A percentile compares a stretch with the other conserved stretches of the same genome.
phyloP scores from a whole-genome alignment of 495 filamentous ascomycete species.

The Friedmanniomyces simplex region DNA sequence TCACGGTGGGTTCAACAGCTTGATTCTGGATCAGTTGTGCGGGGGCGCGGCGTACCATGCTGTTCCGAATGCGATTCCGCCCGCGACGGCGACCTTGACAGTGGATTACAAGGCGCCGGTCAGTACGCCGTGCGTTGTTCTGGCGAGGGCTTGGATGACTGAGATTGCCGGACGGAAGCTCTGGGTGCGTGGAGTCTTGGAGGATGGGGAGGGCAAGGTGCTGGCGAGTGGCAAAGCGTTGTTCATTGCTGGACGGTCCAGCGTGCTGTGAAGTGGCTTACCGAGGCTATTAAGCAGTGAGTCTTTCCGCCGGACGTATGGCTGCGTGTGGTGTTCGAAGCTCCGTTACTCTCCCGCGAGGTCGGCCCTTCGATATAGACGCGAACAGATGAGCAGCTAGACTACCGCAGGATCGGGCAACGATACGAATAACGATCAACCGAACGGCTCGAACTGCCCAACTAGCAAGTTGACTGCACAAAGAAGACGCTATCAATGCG shows the following conservation, averaged over 20 bases:
- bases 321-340: no score
- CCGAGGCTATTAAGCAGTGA: no score
- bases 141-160: conserved; percentile 17
- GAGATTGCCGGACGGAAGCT: conserved; percentile 17
- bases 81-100: conserved; percentile 18
- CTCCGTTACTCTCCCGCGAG: no score
- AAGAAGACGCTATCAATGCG: no score
- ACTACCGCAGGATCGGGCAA: no score
- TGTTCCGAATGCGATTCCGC: neutral
- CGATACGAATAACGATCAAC: no score
- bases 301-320: no score
- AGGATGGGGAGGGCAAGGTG: conserved; percentile 17
- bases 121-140: conserved; percentile 14
- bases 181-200: conserved; percentile 10
- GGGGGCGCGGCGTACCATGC: neutral
- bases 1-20: conserved; percentile 18
- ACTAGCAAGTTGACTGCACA: no score
- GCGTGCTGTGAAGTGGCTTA: neutral
- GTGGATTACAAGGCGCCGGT: conserved; percentile 19
- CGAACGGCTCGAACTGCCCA: no score
- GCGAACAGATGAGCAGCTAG: no score
- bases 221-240: conserved; percentile 16
- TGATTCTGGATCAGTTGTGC: conserved; percentile 15
- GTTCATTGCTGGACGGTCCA: conserved; percentile 6
- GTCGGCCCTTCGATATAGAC: no score